phyloP scores from a whole-genome alignment of 169 alveolate genomes.

The Babesia divergens region DNA sequence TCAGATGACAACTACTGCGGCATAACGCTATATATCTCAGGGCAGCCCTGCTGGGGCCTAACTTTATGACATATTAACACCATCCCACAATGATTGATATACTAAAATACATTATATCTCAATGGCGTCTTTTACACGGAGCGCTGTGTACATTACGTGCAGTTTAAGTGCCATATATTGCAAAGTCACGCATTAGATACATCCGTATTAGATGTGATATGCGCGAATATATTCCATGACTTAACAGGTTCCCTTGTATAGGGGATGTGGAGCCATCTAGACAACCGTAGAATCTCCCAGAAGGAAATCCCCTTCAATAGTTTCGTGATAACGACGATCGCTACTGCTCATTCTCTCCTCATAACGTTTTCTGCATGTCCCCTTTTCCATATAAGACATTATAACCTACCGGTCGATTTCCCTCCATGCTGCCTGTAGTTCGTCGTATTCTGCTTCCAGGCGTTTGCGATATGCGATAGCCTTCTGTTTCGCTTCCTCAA shows the following conservation, averaged over 20 bases:
- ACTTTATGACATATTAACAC: no score
- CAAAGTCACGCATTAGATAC: neutral
- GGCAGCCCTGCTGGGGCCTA: no score
- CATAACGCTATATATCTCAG: no score
- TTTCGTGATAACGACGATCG: neutral
- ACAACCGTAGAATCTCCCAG: slow-evolving; percentile 4
- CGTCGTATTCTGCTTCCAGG: slow-evolving; percentile 78
- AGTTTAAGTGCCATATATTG: no score
- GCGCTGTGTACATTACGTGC: no score
- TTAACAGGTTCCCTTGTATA: neutral
- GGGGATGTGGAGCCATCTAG: neutral
- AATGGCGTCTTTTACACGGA: no score
- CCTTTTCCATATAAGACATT: no score
- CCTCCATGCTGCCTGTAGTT: slow-evolving; percentile 79
- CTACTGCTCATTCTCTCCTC: neutral
- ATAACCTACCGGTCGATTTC: slow-evolving; percentile 50
- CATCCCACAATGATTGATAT: no score
- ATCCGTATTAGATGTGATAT: neutral
- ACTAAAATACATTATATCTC: no score
- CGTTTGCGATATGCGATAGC: slow-evolving; percentile 81
- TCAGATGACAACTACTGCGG: no score
- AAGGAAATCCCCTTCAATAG: slow-evolving; percentile 14
- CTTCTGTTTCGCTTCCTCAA: slow-evolving; percentile 74
- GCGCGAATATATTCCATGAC: neutral
- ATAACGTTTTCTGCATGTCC: neutral